Conservation (phyloP, 805 yeast genomes). For the Myxozyma udenii region DNA sequence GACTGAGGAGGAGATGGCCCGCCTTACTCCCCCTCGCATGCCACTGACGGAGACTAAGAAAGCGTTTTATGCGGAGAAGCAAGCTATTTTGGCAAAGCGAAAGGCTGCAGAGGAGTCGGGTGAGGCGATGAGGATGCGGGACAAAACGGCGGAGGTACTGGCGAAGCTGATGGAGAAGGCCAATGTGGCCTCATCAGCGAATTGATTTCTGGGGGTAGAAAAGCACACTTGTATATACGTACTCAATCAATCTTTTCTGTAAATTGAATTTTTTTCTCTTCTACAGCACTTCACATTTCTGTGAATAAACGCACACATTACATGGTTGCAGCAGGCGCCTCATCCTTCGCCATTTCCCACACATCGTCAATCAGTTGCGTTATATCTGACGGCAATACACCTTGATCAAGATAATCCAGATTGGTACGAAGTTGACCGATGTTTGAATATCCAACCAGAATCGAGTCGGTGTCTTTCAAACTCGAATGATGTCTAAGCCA, state of each 20-base stretch:
- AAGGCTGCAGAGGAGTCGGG: conserved; percentile 4
- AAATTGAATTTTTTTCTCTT: no score
- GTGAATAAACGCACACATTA: neutral
- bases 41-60: conserved; percentile 15
- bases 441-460: conserved; percentile 15
- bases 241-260: no score
- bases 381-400: conserved; percentile 30
- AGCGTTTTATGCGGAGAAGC: conserved; percentile 11
- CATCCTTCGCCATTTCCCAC: conserved; percentile 30
- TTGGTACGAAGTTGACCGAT: conserved; percentile 16
- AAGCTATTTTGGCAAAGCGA: neutral
- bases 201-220: neutral
- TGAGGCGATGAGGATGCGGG: conserved; percentile 4
- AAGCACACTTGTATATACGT: no score
- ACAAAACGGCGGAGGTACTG: conserved; percentile 7
- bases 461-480: conserved; percentile 15
- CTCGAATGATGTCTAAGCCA: conserved; percentile 21
- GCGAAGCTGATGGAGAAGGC: conserved; percentile 1
- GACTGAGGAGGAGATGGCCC: conserved; percentile 19
- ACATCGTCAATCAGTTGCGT: conserved; percentile 30
- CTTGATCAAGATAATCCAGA: conserved; percentile 28
- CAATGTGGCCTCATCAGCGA: neutral
- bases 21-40: conserved; percentile 30
- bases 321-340: conserved; percentile 33
- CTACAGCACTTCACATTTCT: no score